Base-by-base conservation (phyloP, 2,329 filamentous ascomycete species). In the Rhexocercosporidium sp. region DNA sequence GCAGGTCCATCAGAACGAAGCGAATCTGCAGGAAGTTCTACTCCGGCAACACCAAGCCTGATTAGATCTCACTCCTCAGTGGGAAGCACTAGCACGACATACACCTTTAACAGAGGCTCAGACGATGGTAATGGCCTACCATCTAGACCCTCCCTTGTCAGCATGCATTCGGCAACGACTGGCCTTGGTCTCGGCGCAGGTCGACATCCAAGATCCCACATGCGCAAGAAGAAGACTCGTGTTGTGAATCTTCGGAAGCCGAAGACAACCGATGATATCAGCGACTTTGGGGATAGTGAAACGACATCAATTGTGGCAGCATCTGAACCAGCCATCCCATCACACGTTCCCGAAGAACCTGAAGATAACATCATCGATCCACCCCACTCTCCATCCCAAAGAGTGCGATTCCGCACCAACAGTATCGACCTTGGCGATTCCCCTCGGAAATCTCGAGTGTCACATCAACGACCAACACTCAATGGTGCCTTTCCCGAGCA, bases 201-300 rank as follows among this genome's bases (percentile, higher is more conserved):
- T 62, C 82, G 86, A 57, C 81, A 85, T 72, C 81, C 85, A 51
- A 87, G 91, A 71, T 81, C 88, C 3, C 85, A 88, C 69, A 84
- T 87, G 39, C 87, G 92, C 63, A 95, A 92, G 81, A 92, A 92
- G 83, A 96, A 95, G 85, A 93, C 88, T 66, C 85, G 93, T 22
- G 90, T 96, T 16, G 92, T 96, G 68, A 93, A 96, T 75, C 82
- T 96, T 16, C 86, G 93, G n/a, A 88, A 85, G 69, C 83, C 86
- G 69, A 84, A 85, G 66, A 79, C 77, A 14, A 78, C 77, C 61
- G 81, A 76, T 34, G 83, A 84, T 29, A 78, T 82, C 31, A 86
- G 84, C 44, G 86, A 86, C 14, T 82, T 82, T 12, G 82, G 83
- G 25, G 85, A 83, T 25, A 76, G 72, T 31, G 74, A 75, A 27